A percentile compares a stretch with the other conserved stretches of the same genome.
phyloP scores from a whole-genome alignment of 495 filamentous ascomycete genomes.

The Aspergillus steynii region DNA sequence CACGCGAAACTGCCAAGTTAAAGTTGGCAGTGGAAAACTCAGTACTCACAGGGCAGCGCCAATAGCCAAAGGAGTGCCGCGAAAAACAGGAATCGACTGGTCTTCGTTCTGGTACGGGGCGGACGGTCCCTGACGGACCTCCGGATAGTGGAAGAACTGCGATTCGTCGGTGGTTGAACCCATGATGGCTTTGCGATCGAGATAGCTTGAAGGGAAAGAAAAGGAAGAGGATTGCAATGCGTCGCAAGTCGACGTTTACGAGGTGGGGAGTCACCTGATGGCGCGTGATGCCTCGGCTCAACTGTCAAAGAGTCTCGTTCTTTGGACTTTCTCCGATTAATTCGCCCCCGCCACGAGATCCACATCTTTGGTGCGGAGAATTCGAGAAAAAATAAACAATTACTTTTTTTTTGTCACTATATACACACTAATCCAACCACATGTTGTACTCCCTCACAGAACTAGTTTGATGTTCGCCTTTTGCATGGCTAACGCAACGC shows the following conservation, averaged over 20 bases:
- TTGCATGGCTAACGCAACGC: conserved; percentile 70
- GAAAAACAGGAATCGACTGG: conserved; percentile 54
- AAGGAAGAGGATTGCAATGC: background rate
- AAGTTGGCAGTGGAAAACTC: background rate
- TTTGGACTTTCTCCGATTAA: background rate
- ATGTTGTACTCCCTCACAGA: conserved; percentile 41
- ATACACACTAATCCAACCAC: background rate
- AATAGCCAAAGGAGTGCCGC: conserved; percentile 50
- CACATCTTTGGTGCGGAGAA: background rate
- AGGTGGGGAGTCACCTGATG: background rate
- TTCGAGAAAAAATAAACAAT: background rate
- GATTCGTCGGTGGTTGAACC: conserved; percentile 15
- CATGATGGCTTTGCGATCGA: conserved; percentile 19
- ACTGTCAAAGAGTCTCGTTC: background rate
- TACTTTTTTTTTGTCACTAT: background rate
- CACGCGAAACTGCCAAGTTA: background rate
- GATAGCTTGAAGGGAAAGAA: background rate
- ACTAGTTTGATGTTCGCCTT: conserved; percentile 66
- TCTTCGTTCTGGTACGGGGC: conserved; percentile 51
- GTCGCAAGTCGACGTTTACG: background rate
- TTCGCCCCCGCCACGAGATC: background rate
- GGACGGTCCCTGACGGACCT: conserved; percentile 41
- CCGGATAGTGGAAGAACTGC: conserved; percentile 46
- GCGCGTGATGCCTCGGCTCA: background rate
- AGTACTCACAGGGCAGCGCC: conserved; percentile 50